Conservation (phyloP, 768 basidiomycete genomes). For the Arthromyces matolae region DNA sequence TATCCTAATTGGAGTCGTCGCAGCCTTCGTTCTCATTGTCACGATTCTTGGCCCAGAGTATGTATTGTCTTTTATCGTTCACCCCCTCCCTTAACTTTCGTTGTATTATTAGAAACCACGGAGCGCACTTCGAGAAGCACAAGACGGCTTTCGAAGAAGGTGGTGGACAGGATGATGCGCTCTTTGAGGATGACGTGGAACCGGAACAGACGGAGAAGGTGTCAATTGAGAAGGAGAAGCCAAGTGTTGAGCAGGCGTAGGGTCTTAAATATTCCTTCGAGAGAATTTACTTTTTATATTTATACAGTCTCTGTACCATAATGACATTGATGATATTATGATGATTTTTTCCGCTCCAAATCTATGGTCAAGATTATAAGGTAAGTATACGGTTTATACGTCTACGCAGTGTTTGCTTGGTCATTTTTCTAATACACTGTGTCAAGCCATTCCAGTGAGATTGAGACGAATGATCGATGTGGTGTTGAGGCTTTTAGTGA, state of each 20-base stretch:
- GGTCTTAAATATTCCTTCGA: no score
- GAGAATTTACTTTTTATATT: no score
- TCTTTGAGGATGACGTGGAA: slow-evolving; percentile 23
- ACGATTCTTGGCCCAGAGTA: slow-evolving; percentile 76
- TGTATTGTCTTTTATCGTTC: slow-evolving; percentile 23
- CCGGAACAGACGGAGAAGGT: background rate
- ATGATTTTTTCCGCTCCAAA: no score
- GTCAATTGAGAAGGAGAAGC: slow-evolving; percentile 8
- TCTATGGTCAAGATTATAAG: no score
- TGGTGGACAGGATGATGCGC: slow-evolving; percentile 45
- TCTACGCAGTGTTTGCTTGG: no score
- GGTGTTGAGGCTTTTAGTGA: no score
- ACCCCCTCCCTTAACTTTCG: background rate
- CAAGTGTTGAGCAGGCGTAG: slow-evolving; percentile 5
- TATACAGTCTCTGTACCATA: no score
- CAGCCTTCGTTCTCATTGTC: slow-evolving; percentile 72
- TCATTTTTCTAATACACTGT: no score
- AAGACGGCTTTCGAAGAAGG: slow-evolving; percentile 79
- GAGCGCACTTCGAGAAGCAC: slow-evolving; percentile 80
- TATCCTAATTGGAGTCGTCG: slow-evolving; percentile 81
- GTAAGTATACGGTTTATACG: no score
- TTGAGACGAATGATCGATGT: no score
- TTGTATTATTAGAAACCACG: slow-evolving; percentile 49
- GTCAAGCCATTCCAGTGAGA: no score
- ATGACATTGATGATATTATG: no score